Evolutionary conservation across 306 rosid species (phyloP), one percentile per base, ranked within the genome.

Genomic region (Acacia crassicarpa): DNA sequence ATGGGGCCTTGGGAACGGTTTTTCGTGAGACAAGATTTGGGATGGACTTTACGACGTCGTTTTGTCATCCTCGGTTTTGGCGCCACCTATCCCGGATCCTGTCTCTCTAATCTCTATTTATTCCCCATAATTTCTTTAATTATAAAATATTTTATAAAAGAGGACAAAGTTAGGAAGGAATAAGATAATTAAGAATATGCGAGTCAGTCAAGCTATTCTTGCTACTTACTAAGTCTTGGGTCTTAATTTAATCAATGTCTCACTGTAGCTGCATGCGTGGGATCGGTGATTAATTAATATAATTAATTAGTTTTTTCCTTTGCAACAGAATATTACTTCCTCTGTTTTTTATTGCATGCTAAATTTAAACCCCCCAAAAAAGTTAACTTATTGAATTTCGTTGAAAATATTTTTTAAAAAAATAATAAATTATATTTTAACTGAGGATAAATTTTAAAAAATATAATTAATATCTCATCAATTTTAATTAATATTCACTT

Each of bases 71-170:
- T 68, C 85, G 66, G 69, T 22, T 67, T 68, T 62, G 78, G 51
- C 79, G 88, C 91, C 91, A 83, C 84, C 84, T 62, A 66, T 81
- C 69, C 80, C 83, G 90, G 89, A 85, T 87, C 90, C 58, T 83
- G 91, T 87, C 82, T n/a, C 45, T 67, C 72, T 13, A 5, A 8
- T 10, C 30, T 44, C 16, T 3, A 41, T n/a, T 12, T n/a, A 40
- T 23, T 11, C 30, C 33, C 54, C 54, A 2, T 56, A 8, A 56
- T n/a, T 8, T 8, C 4, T 20, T 56, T 7, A 1, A 8, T 56
- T 19, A 51, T 4, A 17, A 51, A 4, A 6, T 7, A 27, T 6
- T 17, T 53, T 19, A 19, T 2, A 5, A 19, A 19, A 1, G 2
- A 3, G 33, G 83, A 76, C 89, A 83, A 72, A 77, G 35, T 13